phyloP scores from a whole-genome alignment of 2,329 filamentous ascomycete species.

The Penicillium sp. region DNA sequence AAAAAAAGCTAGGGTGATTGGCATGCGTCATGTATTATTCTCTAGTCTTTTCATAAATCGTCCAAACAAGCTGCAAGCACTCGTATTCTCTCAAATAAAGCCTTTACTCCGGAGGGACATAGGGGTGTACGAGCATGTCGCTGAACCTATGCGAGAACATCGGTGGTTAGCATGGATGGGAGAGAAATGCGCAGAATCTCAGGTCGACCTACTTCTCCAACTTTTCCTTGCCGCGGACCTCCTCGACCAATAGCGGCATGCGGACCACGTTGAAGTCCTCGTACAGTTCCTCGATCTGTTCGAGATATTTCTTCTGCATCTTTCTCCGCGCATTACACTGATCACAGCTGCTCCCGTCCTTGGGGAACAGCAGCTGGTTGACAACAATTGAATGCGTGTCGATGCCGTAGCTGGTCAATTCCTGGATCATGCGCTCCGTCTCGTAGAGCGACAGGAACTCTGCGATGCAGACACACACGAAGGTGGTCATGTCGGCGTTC shows the following conservation, averaged over 20 bases:
- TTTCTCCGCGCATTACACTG: conserved; percentile 92
- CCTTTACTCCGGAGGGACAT: conserved; percentile 44
- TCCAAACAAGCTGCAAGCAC: conserved; percentile 23
- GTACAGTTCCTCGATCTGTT: conserved; percentile 97
- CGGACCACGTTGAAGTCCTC: conserved; percentile 99
- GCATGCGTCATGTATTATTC: conserved; percentile 29
- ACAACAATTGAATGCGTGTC: conserved; percentile 97
- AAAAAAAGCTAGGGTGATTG: too few relatives aligned
- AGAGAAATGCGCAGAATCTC: neutral
- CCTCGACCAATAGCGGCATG: conserved; percentile 94
- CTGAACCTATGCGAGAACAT: conserved; percentile 42
- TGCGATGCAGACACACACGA: conserved; percentile 96
- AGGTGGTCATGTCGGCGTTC: conserved; percentile 90
- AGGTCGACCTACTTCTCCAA: conserved; percentile 64
- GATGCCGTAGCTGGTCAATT: conserved; percentile 86
- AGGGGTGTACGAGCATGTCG: conserved; percentile 51
- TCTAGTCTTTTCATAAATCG: conserved; percentile 42
- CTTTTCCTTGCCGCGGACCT: conserved; percentile 92
- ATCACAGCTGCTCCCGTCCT: conserved; percentile 78
- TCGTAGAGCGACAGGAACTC: conserved; percentile 97
- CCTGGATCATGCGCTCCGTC: conserved; percentile 99
- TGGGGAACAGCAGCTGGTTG: conserved; percentile 94
- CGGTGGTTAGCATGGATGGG: conserved; percentile 14
- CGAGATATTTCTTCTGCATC: conserved; percentile 99
- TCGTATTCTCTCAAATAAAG: conserved; percentile 12